A percentile compares a stretch with the other conserved stretches of the same genome.
phyloP scores from a whole-genome alignment of 139 green algal species.

The Tetraselmis chui region DNA sequence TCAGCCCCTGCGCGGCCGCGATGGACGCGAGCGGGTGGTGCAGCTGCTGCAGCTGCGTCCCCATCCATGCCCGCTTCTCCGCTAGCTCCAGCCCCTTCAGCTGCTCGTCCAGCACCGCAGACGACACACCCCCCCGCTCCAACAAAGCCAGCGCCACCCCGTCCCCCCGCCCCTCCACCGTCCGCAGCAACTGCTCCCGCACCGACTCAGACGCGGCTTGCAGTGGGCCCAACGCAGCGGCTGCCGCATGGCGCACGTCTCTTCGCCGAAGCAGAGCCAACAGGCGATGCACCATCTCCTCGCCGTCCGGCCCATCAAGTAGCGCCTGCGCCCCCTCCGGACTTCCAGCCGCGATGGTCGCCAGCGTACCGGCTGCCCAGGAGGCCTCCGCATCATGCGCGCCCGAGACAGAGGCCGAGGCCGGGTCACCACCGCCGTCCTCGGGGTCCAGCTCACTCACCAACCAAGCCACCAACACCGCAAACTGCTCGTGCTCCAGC shows the following conservation, averaged over 20 bases:
- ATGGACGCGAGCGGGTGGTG: neutral
- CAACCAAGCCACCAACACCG: too few relatives aligned
- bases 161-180: neutral
- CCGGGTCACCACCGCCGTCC: too few relatives aligned
- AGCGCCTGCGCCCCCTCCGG: neutral
- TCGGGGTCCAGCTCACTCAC: too few relatives aligned
- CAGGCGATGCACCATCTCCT: neutral
- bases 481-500: too few relatives aligned
- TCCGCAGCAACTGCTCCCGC: neutral
- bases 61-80: neutral
- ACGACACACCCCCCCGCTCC: neutral
- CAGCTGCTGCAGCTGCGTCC: neutral
- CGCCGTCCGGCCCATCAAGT: neutral
- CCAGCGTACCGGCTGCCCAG: neutral
- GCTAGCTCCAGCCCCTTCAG: neutral
- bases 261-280: neutral
- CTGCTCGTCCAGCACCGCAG: neutral
- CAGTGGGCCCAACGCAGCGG: neutral
- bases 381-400: neutral
- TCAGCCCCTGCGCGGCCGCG: neutral
- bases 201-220: neutral
- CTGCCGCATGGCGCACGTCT: neutral
- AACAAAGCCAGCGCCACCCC: neutral
- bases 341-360: neutral
- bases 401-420: neutral